phyloP scores from a whole-genome alignment of 331 rosid species.

The Malus hybrid region DNA sequence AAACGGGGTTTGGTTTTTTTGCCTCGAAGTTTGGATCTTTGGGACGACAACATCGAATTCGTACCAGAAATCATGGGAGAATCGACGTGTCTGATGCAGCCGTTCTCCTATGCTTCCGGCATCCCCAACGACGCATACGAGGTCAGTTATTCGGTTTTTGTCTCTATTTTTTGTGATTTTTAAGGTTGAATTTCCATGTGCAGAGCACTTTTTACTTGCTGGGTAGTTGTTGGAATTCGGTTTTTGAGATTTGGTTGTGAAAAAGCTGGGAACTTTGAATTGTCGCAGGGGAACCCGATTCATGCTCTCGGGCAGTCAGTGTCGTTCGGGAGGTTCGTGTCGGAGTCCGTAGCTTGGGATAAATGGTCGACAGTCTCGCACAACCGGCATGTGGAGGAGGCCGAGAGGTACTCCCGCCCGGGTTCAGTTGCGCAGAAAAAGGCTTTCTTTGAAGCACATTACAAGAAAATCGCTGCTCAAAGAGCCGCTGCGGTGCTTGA shows the following conservation, averaged over 20 bases:
- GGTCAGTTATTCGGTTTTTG: constrained; percentile 29
- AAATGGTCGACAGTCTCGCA: constrained; percentile 81
- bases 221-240: background rate
- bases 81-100: constrained; percentile 86
- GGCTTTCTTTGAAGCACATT: constrained; percentile 97
- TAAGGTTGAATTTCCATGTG: background rate
- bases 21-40: constrained; percentile 31
- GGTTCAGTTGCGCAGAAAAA: constrained; percentile 97
- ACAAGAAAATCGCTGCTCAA: constrained; percentile 83
- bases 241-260: background rate
- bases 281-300: constrained; percentile 58
- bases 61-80: constrained; percentile 55
- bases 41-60: background rate
- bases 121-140: constrained; percentile 62
- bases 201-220: background rate
- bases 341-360: constrained; percentile 82
- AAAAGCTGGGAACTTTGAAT: background rate
- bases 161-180: background rate
- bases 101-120: constrained; percentile 77
- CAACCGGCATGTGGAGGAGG: constrained; percentile 91
- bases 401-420: constrained; percentile 65
- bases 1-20: constrained; percentile 3
- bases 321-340: constrained; percentile 82
- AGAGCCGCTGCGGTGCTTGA: constrained; percentile 76
- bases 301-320: constrained; percentile 80